phyloP scores from a whole-genome alignment of 164 flowering plant genomes.

The Vitis cinerea region DNA sequence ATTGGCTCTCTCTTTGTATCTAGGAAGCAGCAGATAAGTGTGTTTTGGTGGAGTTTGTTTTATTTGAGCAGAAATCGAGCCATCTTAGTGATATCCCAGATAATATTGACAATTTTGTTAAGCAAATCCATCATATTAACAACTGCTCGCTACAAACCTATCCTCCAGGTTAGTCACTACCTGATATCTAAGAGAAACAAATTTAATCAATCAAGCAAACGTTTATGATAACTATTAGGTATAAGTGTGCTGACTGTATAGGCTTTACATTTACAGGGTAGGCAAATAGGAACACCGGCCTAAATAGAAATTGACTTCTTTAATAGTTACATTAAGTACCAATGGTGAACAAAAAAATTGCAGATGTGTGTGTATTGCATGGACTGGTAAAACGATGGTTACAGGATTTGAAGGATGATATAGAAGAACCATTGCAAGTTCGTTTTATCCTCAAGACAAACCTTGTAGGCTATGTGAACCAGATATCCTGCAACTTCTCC shows the following conservation, averaged over 20 bases:
- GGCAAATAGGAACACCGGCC: no score
- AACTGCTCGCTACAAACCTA: conserved; percentile 60
- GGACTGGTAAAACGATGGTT: conserved; percentile 73
- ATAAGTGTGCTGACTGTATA: no score
- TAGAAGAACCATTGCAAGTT: conserved; percentile 58
- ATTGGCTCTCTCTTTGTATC: not conserved
- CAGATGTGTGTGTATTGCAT: conserved; percentile 57
- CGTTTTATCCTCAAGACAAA: conserved; percentile 54
- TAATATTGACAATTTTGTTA: conserved; percentile 42
- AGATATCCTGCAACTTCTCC: conserved; percentile 63
- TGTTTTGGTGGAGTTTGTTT: conserved; percentile 66
- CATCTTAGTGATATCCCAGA: conserved; percentile 38
- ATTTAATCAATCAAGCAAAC: not conserved
- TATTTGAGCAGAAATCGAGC: conserved; percentile 54
- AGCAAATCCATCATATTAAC: conserved; percentile 59
- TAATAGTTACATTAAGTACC: no score
- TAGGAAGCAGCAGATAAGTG: conserved; percentile 85
- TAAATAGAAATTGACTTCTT: no score
- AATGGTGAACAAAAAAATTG: conserved; percentile 3
- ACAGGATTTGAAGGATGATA: conserved; percentile 63
- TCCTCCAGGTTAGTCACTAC: conserved; percentile 51
- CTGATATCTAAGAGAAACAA: not conserved
- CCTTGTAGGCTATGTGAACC: conserved; percentile 47
- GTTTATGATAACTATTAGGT: no score
- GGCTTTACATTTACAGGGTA: no score